Base-by-base conservation (phyloP, 2,329 filamentous ascomycete genomes). In the Neonectria neomacrospora region DNA sequence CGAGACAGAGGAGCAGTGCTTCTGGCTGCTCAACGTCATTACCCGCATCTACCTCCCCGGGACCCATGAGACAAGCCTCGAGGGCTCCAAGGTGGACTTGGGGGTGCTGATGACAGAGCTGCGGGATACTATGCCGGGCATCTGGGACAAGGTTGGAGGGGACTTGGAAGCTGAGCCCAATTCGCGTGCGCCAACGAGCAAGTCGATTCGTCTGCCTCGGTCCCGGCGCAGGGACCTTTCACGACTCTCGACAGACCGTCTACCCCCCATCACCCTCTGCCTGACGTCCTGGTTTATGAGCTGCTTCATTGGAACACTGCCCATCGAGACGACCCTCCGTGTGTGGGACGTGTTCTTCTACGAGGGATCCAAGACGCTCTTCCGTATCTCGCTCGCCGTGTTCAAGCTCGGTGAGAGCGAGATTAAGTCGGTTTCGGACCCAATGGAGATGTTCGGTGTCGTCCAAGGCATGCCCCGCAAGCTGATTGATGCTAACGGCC, bases 261-360 rank as follows among this genome's bases (percentile, higher is more conserved):
- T 97, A 11, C 95, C 95, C 0, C 94, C 95, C 12, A 95, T 98
- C 68, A 96, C 93, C 0, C 85, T 98, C 5, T 96, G 94, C 70
- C 93, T 96, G 78, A 97, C 94, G 10, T 92, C 94, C 4, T 98
- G 95, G 95, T 96, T 98, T 78, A 97, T 98, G 95, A 96, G 92
- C 52, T 92, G 96, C 72, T 97, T 96, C 77, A 96, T 97, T 65
- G 94, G 94, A 56, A 97, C 93, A 0, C 82, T 98, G 18, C 95
- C 95, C 2, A 94, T 97, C 65, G 95, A 98, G 80, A 93, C 91
- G 18, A 95, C 94, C 0, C 85, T 97, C 18, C 91, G 95, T 8
- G 93, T 97, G 1, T 98, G 95, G 95, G 95, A 98, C 72, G 88
- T 93, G 1, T 94, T 98, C 75, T 97, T 97, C 77, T 97, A 96